Evolutionary conservation across 768 basidiomycete species (phyloP).

Genomic region (Leccinum variicolor): DNA sequence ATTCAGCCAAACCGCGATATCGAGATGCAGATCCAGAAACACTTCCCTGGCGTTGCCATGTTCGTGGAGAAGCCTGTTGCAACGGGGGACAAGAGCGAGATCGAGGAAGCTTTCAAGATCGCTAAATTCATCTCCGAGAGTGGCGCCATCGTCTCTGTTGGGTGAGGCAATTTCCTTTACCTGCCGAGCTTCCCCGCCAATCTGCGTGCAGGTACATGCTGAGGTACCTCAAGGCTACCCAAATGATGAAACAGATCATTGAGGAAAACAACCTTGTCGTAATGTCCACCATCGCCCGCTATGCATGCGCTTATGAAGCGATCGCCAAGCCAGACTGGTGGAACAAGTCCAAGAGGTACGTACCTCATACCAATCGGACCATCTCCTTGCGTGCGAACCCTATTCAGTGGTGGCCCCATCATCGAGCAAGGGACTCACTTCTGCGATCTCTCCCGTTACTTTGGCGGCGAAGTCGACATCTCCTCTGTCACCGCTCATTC

Average conservation of each 20-base stretch:
- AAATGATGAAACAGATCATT: conserved; percentile 96
- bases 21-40: conserved; percentile 80
- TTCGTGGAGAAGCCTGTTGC: conserved; percentile 94
- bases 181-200: background rate
- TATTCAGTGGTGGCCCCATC: conserved; percentile 66
- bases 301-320: conserved; percentile 82
- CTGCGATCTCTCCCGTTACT: conserved; percentile 95
- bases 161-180: conserved; percentile 43
- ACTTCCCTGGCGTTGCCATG: conserved; percentile 85
- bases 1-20: conserved; percentile 74
- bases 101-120: conserved; percentile 66
- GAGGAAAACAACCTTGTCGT: conserved; percentile 91
- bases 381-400: conserved; percentile 3
- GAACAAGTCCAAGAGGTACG: conserved; percentile 86
- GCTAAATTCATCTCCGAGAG: conserved; percentile 67
- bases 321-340: conserved; percentile 89
- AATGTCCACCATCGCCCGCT: conserved; percentile 94
- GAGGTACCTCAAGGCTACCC: conserved; percentile 88
- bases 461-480: conserved; percentile 93
- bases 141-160: conserved; percentile 82
- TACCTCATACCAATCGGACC: conserved; percentile 18
- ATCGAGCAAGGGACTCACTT: conserved; percentile 96
- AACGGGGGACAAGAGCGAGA: conserved; percentile 68
- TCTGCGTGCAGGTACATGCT: conserved; percentile 72
- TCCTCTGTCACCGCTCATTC: conserved; percentile 78